Percentiles rank a stretch among this genome's conserved stretches.
These are phyloP conservation scores for Camellia sinensis DNA, from an alignment of 148 eudicot species.

Conservation along the genomic window DNA sequence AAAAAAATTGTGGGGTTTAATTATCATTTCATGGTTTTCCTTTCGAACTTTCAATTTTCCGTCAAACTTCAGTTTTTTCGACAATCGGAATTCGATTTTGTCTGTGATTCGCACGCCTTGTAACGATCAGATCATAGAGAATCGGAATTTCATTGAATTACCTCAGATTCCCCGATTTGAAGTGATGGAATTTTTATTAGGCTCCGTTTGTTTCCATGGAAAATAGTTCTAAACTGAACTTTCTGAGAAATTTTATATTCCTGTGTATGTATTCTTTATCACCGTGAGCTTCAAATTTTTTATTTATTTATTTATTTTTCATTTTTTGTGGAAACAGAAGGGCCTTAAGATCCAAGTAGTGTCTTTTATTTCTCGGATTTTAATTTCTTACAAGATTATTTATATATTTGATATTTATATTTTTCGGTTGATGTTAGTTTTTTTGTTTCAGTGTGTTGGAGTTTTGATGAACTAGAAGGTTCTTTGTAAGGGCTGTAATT, in stretches of 20 bases:
- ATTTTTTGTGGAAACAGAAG: background rate
- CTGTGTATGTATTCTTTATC: background rate
- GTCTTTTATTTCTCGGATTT: background rate
- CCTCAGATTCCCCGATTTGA: background rate
- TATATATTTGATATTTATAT: background rate
- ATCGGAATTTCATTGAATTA: background rate
- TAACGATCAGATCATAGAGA: background rate
- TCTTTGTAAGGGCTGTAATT: background rate
- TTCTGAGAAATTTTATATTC: background rate
- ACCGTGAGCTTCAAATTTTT: constrained; percentile 3
- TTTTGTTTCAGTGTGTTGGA: constrained; percentile 3
- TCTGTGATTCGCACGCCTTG: background rate
- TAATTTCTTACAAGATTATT: background rate
- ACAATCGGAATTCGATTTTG: background rate
- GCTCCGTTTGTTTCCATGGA: background rate
- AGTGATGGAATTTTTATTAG: no score
- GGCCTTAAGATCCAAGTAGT: no score
- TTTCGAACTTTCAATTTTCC: background rate
- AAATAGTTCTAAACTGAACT: background rate
- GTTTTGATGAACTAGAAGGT: constrained; percentile 21
- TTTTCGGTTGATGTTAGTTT: background rate
- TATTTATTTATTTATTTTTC: background rate
- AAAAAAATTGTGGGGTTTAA: no score
- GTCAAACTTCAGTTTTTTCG: no score
- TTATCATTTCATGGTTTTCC: background rate